phyloP scores from a whole-genome alignment of 441 rosid genomes.

The Brassica balearica region DNA sequence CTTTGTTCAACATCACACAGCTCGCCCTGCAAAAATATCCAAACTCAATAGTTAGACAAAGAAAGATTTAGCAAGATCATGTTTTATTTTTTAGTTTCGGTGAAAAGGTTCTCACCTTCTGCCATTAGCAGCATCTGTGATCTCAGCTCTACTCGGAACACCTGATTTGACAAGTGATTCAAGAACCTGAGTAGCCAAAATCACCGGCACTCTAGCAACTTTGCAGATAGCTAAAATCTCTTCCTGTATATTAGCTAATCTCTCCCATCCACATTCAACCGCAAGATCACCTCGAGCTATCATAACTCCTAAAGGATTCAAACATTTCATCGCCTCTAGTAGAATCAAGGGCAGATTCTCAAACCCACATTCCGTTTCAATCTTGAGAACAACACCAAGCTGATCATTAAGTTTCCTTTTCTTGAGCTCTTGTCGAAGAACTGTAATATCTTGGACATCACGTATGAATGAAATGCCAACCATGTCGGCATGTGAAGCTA shows the following conservation, averaged over 20 bases:
- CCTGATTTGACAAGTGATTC: constrained; percentile 76
- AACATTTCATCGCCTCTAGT: constrained; percentile 67
- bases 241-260: constrained; percentile 66
- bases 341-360: constrained; percentile 63
- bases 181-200: constrained; percentile 81
- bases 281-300: constrained; percentile 86
- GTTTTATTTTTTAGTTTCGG: neutral
- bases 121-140: constrained; percentile 69
- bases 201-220: constrained; percentile 63
- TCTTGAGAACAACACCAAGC: constrained; percentile 63
- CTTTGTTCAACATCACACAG: constrained; percentile 79
- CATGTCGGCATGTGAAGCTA: constrained; percentile 72
- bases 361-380: constrained; percentile 67
- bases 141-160: constrained; percentile 74
- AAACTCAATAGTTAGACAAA: constrained; percentile 21
- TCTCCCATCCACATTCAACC: constrained; percentile 87
- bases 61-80: neutral
- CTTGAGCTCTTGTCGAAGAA: constrained; percentile 64
- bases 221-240: constrained; percentile 61
- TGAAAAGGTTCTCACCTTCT: constrained; percentile 50
- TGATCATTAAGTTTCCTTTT: constrained; percentile 52
- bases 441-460: constrained; percentile 55
- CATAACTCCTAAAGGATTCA: constrained; percentile 75
- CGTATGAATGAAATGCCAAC: constrained; percentile 72
- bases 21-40: constrained; percentile 51